A percentile compares a stretch with the other conserved stretches of the same genome.
Evolutionary conservation across 345 rosid species (phyloP).

Genomic region (Lenwebbia sp.): DNA sequence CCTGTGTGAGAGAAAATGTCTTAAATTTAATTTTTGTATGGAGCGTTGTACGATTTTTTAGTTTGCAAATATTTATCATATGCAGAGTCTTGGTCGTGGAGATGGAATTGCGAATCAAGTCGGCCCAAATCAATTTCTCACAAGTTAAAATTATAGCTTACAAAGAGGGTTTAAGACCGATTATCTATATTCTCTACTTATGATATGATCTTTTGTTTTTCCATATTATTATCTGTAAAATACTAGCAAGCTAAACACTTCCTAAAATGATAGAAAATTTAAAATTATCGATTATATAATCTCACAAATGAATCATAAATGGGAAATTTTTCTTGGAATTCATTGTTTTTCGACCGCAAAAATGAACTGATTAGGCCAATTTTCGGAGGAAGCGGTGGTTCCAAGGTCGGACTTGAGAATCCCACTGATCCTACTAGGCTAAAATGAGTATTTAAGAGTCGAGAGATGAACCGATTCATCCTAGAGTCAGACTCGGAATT

Average conservation of each 20-base stretch:
- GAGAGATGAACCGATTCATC: background rate
- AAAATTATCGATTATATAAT: background rate
- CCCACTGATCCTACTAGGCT: background rate
- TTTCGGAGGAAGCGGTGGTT: background rate
- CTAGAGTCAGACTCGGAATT: background rate
- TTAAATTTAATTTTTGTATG: background rate
- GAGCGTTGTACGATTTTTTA: background rate
- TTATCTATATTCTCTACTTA: background rate
- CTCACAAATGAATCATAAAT: background rate
- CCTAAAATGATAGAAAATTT: background rate
- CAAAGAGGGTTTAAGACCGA: background rate
- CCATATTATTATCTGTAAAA: background rate
- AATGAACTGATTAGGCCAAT: background rate
- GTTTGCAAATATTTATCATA: background rate
- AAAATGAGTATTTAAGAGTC: background rate
- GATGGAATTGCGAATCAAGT: background rate
- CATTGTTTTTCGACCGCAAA: background rate
- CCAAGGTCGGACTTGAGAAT: background rate
- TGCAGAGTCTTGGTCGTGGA: background rate
- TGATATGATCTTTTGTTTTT: background rate
- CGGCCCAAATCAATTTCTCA: background rate
- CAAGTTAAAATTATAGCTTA: background rate
- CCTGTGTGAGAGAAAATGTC: background rate
- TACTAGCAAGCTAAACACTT: background rate
- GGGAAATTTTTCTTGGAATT: background rate